Evolutionary conservation across 202 grass and related monocot species (phyloP).

Genomic region (Dendrocalamus latiflorus): DNA sequence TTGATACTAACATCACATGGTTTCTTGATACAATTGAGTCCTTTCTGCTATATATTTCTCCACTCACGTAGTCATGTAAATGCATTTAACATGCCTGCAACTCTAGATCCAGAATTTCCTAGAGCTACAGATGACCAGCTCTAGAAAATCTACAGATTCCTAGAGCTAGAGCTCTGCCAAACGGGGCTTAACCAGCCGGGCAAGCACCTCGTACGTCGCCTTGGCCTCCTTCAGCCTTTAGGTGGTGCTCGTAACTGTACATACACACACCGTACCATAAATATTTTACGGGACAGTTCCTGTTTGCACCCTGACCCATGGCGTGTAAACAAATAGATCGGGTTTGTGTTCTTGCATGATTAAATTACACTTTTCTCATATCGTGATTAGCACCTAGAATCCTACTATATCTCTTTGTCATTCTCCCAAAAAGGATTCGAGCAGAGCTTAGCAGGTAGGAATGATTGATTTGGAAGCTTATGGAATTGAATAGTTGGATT

Average conservation of each 20-base stretch:
- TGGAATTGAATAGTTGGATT: slow-evolving; percentile 20
- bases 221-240: neutral
- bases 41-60: neutral
- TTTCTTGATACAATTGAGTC: neutral
- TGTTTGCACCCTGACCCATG: slow-evolving; percentile 11
- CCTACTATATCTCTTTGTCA: slow-evolving; percentile 35
- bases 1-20: neutral
- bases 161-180: too few species aligned
- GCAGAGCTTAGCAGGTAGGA: neutral
- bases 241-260: neutral
- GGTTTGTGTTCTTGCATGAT: neutral
- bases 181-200: too few species aligned
- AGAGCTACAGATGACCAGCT: too few species aligned
- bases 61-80: neutral
- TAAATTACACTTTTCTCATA: neutral
- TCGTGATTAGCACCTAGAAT: slow-evolving; percentile 29
- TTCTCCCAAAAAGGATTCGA: slow-evolving; percentile 31
- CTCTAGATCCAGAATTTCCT: too few species aligned
- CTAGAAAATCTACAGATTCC: too few species aligned
- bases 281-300: neutral
- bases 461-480: slow-evolving; percentile 49
- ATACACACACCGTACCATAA: neutral
- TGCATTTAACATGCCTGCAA: too few species aligned
- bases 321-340: neutral
- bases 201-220: neutral